A percentile compares a stretch with the other conserved stretches of the same genome.
Conservation (phyloP, 2,329 filamentous ascomycete species). For the Fusarium bactridioides region DNA sequence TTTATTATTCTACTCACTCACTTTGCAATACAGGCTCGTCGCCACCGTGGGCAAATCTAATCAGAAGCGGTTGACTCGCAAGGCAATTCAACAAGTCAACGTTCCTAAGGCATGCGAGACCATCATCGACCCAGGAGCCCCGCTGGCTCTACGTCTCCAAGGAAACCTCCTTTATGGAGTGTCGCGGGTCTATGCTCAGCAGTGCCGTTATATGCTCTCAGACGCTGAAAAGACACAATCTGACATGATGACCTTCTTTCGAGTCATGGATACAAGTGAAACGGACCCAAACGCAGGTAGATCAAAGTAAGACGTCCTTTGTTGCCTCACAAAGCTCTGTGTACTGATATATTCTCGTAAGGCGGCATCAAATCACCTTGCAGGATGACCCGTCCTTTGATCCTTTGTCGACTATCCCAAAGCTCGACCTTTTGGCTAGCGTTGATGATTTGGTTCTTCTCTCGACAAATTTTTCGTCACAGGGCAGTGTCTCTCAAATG, state of each 20-base stretch:
- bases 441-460: conserved; percentile 45
- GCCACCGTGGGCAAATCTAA: conserved; percentile 84
- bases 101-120: conserved; percentile 86
- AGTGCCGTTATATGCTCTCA: conserved; percentile 84
- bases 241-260: conserved; percentile 74
- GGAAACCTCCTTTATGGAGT: conserved; percentile 88
- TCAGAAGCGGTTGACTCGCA: conserved; percentile 78
- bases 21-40: conserved; percentile 71
- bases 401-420: conserved; percentile 43
- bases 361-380: conserved; percentile 78
- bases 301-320: conserved; percentile 64
- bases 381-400: conserved; percentile 83
- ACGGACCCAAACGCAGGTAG: conserved; percentile 77
- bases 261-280: conserved; percentile 59
- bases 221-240: conserved; percentile 80
- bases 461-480: conserved; percentile 49
- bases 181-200: conserved; percentile 84
- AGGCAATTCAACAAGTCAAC: conserved; percentile 88
- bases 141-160: conserved; percentile 89
- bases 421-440: conserved; percentile 48
- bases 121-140: conserved; percentile 82
- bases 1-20: neutral
- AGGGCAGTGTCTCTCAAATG: conserved; percentile 53
- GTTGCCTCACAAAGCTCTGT: conserved; percentile 37
- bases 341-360: conserved; percentile 47